These are phyloP conservation scores for Camelina sativa DNA, from an alignment of 345 rosid genomes.

Conservation along the genomic window DNA sequence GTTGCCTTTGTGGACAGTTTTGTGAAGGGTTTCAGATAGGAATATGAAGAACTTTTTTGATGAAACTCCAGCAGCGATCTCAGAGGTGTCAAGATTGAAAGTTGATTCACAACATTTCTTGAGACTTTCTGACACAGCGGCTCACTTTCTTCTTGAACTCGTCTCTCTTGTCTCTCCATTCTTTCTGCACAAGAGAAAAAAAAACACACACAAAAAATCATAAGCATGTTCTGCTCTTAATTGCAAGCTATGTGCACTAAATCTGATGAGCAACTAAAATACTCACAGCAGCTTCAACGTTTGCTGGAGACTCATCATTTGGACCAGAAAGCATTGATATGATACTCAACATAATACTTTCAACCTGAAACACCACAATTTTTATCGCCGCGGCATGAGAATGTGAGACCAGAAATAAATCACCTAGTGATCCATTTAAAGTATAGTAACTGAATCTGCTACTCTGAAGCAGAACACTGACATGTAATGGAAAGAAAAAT, in stretches of 20 bases:
- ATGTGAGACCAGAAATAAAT: background rate
- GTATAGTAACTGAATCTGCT: background rate
- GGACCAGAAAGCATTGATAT: slow-evolving; percentile 92
- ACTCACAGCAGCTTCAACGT: slow-evolving; percentile 90
- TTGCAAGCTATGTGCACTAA: slow-evolving; percentile 4
- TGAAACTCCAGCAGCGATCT: slow-evolving; percentile 3
- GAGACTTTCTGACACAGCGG: slow-evolving; percentile 71
- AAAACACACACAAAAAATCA: background rate
- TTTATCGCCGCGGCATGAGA: background rate
- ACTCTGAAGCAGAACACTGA: background rate
- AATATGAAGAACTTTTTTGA: slow-evolving; percentile 18
- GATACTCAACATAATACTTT: slow-evolving; percentile 86
- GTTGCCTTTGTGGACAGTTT: slow-evolving; percentile 28
- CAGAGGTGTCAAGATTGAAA: background rate
- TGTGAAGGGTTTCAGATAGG: slow-evolving; percentile 12
- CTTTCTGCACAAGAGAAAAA: slow-evolving; percentile 55
- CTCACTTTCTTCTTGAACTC: slow-evolving; percentile 77
- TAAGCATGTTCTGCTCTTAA: slow-evolving; percentile 12
- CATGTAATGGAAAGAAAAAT: background rate
- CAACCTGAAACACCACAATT: slow-evolving; percentile 57
- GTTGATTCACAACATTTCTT: slow-evolving; percentile 59
- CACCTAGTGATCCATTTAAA: background rate
- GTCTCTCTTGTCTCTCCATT: slow-evolving; percentile 74
- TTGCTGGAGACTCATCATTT: slow-evolving; percentile 92
- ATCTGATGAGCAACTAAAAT: background rate